These are phyloP conservation scores for Westerdykella sp. DNA, from an alignment of 2,329 filamentous ascomycete species.

Conservation along the genomic window DNA sequence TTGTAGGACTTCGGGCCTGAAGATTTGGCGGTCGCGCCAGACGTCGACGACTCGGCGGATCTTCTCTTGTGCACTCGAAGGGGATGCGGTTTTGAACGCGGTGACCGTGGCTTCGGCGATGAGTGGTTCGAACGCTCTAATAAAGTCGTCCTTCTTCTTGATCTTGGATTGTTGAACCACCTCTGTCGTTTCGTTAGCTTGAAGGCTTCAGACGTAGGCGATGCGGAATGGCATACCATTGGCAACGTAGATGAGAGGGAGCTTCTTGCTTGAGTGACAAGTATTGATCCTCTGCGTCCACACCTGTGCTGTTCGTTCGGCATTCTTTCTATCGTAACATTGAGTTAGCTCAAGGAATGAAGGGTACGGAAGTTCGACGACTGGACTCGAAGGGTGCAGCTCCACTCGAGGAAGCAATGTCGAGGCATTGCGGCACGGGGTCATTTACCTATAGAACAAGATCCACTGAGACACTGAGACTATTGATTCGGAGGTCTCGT, in stretches of 20 bases:
- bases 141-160: slow-evolving; percentile 84
- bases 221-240: slow-evolving; percentile 59
- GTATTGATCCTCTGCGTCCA: slow-evolving; percentile 90
- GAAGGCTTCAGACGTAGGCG: slow-evolving; percentile 2
- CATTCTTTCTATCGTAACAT: slow-evolving; percentile 64
- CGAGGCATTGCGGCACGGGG: not conserved
- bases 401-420: not conserved
- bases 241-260: slow-evolving; percentile 89
- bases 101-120: slow-evolving; percentile 82
- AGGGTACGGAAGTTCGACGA: slow-evolving; percentile 1
- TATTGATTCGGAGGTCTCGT: slow-evolving; percentile 97
- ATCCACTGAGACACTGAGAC: slow-evolving; percentile 98
- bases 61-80: slow-evolving; percentile 80
- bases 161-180: slow-evolving; percentile 95
- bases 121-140: slow-evolving; percentile 82
- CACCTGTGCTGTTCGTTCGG: slow-evolving; percentile 82
- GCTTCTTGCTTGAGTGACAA: slow-evolving; percentile 73
- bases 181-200: slow-evolving; percentile 50
- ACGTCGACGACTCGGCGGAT: slow-evolving; percentile 86
- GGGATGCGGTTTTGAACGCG: slow-evolving; percentile 80
- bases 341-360: slow-evolving; percentile 13
- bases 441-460: slow-evolving; percentile 85
- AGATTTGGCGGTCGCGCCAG: slow-evolving; percentile 82
- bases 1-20: slow-evolving; percentile 71
- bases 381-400: slow-evolving; percentile 4